Base-by-base conservation (phyloP, 495 filamentous ascomycete genomes). In the Talaromyces thailandensis region DNA sequence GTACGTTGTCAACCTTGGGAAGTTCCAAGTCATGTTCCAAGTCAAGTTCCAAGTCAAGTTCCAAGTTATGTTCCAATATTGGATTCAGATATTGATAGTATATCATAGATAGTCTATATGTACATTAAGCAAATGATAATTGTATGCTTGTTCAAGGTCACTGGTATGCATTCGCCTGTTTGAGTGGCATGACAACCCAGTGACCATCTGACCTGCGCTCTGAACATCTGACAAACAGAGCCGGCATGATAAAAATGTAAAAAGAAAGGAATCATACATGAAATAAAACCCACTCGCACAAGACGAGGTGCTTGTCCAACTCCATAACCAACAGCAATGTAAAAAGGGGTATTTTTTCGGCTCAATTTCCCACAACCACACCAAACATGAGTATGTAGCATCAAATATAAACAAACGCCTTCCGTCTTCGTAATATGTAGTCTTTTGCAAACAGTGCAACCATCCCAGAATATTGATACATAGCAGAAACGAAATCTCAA, bases 341-440 rank as follows among this genome's bases (percentile, higher is more conserved):
- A 48, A 35, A n/a, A 21, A 35, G 29, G 55, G 55, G 55, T 57
- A 57, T 57, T 57, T 35, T 35, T 57, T 25, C 26, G 18, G 29
- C n/a, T 57, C 55, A 57, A 35, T 57, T 21, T 25, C 55, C 26
- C 29, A 18, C 26, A 31, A 35, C 14, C 26, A 35, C 29, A 21
- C 26, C 28, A 35, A 31, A 57, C 55, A 35, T 32, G n/a, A 57
- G 35, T 24, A 57, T 18, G 26, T 23, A 31, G 52, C 11, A 26
- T 53, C 50, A 24, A 31, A 57, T 24, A 29, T 26, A 57, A 32
- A 57, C 18, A 57, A 57, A 57, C 55, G 55, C 55, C 55, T 32
- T 57, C 55, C 55, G 35, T 57, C 55, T 57, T 57, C 29, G 26
- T 35, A 57, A 57, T 40, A 40, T 57, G 29, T 31, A 55, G 55